Percentiles rank a stretch among this genome's conserved stretches.
phyloP scores from a whole-genome alignment of 2,329 filamentous ascomycete species.

The Aureobasidium sp. region DNA sequence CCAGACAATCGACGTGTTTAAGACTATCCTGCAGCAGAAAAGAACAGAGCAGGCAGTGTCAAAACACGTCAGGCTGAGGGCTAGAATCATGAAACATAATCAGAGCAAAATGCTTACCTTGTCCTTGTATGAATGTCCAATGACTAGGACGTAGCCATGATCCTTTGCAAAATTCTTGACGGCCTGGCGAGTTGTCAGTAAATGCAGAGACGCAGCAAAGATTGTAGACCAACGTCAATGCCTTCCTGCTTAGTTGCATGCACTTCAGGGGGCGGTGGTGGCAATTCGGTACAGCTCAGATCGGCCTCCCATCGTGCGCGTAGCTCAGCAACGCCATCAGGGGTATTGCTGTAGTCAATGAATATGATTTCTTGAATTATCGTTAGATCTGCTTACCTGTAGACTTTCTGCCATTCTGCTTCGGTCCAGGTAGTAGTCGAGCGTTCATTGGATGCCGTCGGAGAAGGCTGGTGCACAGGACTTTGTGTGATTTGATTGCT shows the following conservation, averaged over 20 bases:
- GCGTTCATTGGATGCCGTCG: slow-evolving; percentile 4
- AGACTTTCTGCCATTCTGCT: slow-evolving; percentile 15
- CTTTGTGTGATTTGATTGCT: slow-evolving; percentile 10
- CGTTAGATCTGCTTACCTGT: slow-evolving; percentile 3
- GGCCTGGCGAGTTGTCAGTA: not conserved
- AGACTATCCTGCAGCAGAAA: slow-evolving; percentile 6
- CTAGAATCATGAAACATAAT: not conserved
- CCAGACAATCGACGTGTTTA: not conserved
- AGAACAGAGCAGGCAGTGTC: not conserved
- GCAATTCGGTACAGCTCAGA: slow-evolving; percentile 18
- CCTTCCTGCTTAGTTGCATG: slow-evolving; percentile 19
- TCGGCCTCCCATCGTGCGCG: slow-evolving; percentile 20
- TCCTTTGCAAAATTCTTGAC: slow-evolving; percentile 20
- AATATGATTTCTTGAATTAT: not conserved
- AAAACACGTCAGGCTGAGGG: not conserved
- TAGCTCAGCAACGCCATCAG: slow-evolving; percentile 19
- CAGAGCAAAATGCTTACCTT: slow-evolving; percentile 13
- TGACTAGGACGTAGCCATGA: slow-evolving; percentile 21
- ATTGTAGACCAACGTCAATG: slow-evolving; percentile 12
- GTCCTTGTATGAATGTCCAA: slow-evolving; percentile 21
- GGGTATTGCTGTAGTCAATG: slow-evolving; percentile 13
- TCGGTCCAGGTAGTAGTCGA: slow-evolving; percentile 14
- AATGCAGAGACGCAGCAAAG: not conserved
- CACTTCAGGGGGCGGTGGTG: slow-evolving; percentile 20
- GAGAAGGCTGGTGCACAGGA: slow-evolving; percentile 10